Conservation (phyloP, 83 land plant genomes). For the Diphasiastrum complanatum region DNA sequence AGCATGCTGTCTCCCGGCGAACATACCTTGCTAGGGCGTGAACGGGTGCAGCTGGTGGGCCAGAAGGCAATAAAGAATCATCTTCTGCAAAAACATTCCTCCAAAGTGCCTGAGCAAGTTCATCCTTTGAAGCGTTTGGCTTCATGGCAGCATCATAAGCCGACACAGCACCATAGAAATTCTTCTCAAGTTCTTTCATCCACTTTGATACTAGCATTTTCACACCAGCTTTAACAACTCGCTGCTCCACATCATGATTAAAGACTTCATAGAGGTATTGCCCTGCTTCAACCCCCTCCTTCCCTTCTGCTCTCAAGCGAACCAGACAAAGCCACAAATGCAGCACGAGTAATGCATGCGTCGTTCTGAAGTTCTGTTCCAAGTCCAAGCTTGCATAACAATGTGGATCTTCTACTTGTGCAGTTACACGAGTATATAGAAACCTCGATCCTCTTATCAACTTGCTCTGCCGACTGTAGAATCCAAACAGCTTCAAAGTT, state of each 20-base stretch:
- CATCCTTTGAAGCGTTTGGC: constrained; percentile 70
- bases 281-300: constrained; percentile 32
- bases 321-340: constrained; percentile 36
- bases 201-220: constrained; percentile 71
- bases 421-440: constrained; percentile 26
- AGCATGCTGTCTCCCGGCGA: too few relatives aligned
- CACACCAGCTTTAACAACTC: constrained; percentile 39
- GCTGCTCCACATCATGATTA: constrained; percentile 33
- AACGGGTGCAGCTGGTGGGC: neutral
- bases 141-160: constrained; percentile 77
- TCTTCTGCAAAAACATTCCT: constrained; percentile 35
- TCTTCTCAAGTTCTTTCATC: constrained; percentile 97
- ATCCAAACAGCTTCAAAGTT: constrained; percentile 26
- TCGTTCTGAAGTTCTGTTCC: constrained; percentile 34
- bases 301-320: constrained; percentile 29
- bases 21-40: too few relatives aligned
- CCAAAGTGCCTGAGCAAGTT: constrained; percentile 67
- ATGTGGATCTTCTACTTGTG: constrained; percentile 23
- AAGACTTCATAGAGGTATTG: constrained; percentile 33
- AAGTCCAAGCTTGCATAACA: constrained; percentile 34
- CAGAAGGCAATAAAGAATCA: constrained; percentile 12
- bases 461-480: constrained; percentile 27
- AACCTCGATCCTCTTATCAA: constrained; percentile 27
- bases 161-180: constrained; percentile 87
- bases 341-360: constrained; percentile 36